Evolutionary conservation across 2,329 filamentous ascomycete species (phyloP), one percentile per base, ranked within the genome.

Genomic region (Aspergillus costaricaensis): DNA sequence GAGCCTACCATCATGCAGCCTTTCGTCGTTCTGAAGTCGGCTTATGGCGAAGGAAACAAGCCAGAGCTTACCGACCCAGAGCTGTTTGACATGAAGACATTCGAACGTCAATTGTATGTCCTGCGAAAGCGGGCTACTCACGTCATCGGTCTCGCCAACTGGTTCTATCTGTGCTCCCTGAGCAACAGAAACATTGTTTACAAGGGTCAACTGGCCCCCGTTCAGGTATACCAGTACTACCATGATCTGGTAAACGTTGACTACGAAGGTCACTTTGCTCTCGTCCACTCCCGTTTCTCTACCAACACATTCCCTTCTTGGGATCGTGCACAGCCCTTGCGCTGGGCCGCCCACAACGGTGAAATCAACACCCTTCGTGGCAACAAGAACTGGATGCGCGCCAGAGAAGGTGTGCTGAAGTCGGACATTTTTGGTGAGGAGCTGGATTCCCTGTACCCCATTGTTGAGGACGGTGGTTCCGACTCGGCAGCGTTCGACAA

Each of bases 331-430:
- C 94, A 98, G 81, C 94, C 94, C 65, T 82, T 98, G 66, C 88
- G 94, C 79, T 98, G 94, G 94, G 93, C 93, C 66, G 94, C 94
- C 72, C 94, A 98, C 83, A 98, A 98, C 77, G 94, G 94, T 83
- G 94, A 98, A 81, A 98, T 98, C 76, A 98, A 98, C 79, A 98
- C 94, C 1, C 82, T 98, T 63, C 90, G 94, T 75, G 94, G 94
- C 63, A 98, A 98, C 83, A 98, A 98, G 85, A 98, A 98, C 81
- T 98, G 94, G 94, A 98, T 98, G 94, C 90, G 93, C 69, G 94
- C 94, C 64, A 89, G 94, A 73, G 94, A 98, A 81, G 94, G 94
- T 78, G 88, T 96, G 66, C 91, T 98, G 85, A 91, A 92, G 75
- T 98, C 94, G 1, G 88, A 93, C 67, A 83, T 96, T 57, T 98